Percentiles rank a stretch among this genome's conserved stretches.
These are phyloP conservation scores for Daldinia loculata DNA, from an alignment of 495 filamentous ascomycete genomes.

Conservation along the genomic window DNA sequence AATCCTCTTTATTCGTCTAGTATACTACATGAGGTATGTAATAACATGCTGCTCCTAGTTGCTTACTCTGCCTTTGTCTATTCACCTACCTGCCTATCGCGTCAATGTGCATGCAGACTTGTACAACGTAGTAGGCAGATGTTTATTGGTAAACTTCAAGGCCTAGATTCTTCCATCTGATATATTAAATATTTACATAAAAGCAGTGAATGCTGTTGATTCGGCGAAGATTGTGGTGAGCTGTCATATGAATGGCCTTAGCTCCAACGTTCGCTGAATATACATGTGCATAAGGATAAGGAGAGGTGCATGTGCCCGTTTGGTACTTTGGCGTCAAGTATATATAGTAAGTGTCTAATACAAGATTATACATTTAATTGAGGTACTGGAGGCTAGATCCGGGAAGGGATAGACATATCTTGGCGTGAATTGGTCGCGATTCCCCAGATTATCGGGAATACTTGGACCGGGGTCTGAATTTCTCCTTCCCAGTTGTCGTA, in stretches of 20 bases:
- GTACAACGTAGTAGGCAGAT: slow-evolving; percentile 9
- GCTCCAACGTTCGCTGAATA: neutral
- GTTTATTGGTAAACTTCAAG: neutral
- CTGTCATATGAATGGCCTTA: slow-evolving; percentile 1
- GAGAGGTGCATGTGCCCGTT: slow-evolving; percentile 6
- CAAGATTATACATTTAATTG: neutral
- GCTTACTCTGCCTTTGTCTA: slow-evolving; percentile 22
- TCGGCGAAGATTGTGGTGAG: neutral
- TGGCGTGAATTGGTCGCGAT: slow-evolving; percentile 37
- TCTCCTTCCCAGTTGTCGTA: slow-evolving; percentile 18
- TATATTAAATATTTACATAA: slow-evolving; percentile 13
- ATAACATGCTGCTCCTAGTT: neutral
- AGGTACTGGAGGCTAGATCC: slow-evolving; percentile 22
- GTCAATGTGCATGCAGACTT: neutral
- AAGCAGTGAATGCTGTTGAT: neutral
- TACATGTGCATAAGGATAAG: neutral
- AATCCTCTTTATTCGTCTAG: neutral
- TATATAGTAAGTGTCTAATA: neutral
- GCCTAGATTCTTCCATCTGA: slow-evolving; percentile 17
- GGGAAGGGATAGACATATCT: slow-evolving; percentile 31
- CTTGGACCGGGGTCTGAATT: slow-evolving; percentile 25
- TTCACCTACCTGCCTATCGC: neutral
- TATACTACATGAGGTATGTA: neutral
- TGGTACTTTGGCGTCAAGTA: slow-evolving; percentile 21
- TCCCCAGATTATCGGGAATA: slow-evolving; percentile 41